These are phyloP conservation scores for Solanum virginianum DNA, from an alignment of 257 asterid species.

Conservation along the genomic window DNA sequence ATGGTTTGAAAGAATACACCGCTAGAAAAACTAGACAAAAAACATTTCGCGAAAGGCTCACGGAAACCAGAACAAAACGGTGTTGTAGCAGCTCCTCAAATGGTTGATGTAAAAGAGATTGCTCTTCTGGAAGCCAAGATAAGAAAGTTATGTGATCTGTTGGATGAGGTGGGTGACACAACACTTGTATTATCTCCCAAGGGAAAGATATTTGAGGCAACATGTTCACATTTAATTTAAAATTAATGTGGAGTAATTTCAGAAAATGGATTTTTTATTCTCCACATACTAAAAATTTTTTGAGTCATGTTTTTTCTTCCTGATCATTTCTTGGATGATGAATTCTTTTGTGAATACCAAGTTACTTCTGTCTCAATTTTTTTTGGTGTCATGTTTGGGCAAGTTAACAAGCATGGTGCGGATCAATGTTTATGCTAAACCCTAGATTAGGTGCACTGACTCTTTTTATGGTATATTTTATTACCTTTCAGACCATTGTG, in stretches of 20 bases:
- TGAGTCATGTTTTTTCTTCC: neutral
- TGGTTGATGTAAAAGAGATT: constrained; percentile 59
- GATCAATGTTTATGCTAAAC: neutral
- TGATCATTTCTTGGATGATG: no score
- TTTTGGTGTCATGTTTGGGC: neutral
- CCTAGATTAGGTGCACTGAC: neutral
- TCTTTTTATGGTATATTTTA: neutral
- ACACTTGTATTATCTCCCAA: neutral
- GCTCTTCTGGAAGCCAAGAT: constrained; percentile 83
- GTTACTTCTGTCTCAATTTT: no score
- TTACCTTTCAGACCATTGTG: constrained; percentile 50
- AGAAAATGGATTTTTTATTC: neutral
- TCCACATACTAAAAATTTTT: neutral
- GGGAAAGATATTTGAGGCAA: neutral
- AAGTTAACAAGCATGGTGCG: neutral
- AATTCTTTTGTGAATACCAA: no score
- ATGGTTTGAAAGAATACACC: constrained; percentile 52
- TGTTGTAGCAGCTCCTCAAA: constrained; percentile 16
- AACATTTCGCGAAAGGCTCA: constrained; percentile 71
- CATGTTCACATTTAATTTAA: neutral
- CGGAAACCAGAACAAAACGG: constrained; percentile 49
- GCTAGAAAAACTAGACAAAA: constrained; percentile 67
- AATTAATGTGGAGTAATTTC: neutral
- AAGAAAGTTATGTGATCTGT: constrained; percentile 62
- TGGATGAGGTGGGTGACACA: constrained; percentile 50